phyloP scores from a whole-genome alignment of 1,284 basidiomycete genomes.

The Ceratobasidium sp. region DNA sequence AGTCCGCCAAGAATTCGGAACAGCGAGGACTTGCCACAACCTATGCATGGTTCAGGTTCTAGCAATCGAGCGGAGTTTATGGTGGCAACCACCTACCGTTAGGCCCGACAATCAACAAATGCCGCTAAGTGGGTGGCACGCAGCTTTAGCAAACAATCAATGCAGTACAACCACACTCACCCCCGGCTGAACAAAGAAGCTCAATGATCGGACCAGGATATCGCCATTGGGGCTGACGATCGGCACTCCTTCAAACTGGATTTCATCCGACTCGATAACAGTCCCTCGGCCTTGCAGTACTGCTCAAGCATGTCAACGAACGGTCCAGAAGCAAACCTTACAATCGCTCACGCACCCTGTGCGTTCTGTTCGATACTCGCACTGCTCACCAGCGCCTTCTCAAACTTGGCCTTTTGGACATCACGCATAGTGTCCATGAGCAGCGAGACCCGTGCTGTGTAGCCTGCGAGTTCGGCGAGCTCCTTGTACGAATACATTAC shows the following conservation, averaged over 20 bases:
- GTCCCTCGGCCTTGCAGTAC: slow-evolving; percentile 83
- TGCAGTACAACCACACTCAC: slow-evolving; percentile 57
- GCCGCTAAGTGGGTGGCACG: slow-evolving; percentile 62
- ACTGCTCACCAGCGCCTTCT: slow-evolving; percentile 86
- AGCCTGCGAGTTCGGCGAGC: slow-evolving; percentile 93
- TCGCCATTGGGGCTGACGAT: slow-evolving; percentile 97
- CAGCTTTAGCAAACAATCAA: slow-evolving; percentile 29
- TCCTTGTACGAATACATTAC: slow-evolving; percentile 98
- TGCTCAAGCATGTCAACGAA: slow-evolving; percentile 48
- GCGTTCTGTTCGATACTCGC: slow-evolving; percentile 80
- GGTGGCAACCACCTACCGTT: slow-evolving; percentile 64
- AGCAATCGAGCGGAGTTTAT: slow-evolving; percentile 40
- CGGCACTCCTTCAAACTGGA: slow-evolving; percentile 91
- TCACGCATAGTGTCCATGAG: slow-evolving; percentile 93
- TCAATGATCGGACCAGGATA: slow-evolving; percentile 82
- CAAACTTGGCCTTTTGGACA: slow-evolving; percentile 82
- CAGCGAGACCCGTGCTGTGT: slow-evolving; percentile 89
- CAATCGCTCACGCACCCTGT: slow-evolving; percentile 61
- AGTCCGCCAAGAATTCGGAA: slow-evolving; percentile 96
- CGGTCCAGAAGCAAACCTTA: neutral
- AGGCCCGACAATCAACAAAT: slow-evolving; percentile 89
- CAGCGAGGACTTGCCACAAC: slow-evolving; percentile 87
- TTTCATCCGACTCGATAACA: slow-evolving; percentile 80
- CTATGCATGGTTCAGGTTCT: slow-evolving; percentile 49
- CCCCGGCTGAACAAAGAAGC: slow-evolving; percentile 89